Base-by-base conservation (phyloP, 2,329 filamentous ascomycete genomes). In the Alternaria sp. region DNA sequence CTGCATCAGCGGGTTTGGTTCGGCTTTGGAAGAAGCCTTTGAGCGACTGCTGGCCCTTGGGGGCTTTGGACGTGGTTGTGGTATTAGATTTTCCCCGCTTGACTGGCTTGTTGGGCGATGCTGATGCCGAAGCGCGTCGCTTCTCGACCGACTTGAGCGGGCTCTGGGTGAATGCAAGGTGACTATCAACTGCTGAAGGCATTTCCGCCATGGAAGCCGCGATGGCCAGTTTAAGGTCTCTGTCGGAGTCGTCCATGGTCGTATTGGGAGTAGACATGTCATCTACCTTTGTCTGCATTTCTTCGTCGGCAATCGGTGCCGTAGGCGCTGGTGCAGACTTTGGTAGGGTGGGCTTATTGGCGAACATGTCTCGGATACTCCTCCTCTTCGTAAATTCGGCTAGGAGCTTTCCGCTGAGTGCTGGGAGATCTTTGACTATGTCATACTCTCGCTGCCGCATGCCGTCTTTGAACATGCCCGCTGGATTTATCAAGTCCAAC, bases 341-440 rank as follows among this genome's bases (percentile, higher is more conserved):
- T 3, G 62, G 40, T 12, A 57, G 36, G 50, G 62, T 66, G 23
- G 60, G 74, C 63, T 21, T 79, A 66, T 51, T 85, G 76, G 69
- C 86, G 76, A 98, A 97, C 96, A 99, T 98, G 74, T 97, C 93
- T 71, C 91, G 92, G 74, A 99, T 97, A 76, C 85, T 97, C 68
- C 88, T 88, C 19, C 96, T 88, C 62, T 90, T 90, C 74, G 94
- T 89, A 70, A 98, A 98, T 71, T 97, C 94, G 2, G 93, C 91
- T 59, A 97, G 91, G 10, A 96, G 85, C 75, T 89, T 93, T 1
- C 91, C 94, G 21, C 94, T 98, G 59, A 91, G 84, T 3, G 91
- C 87, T 11, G 95, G 85, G 0, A 91, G 80, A 69, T 92, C 88
- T 69, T 89, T 91, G 4, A 83, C 74, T 10, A 70, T 45, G 11